Base-by-base conservation (phyloP, 192 early-diverging fungal species). In the Pecoramyces ruminantium region DNA sequence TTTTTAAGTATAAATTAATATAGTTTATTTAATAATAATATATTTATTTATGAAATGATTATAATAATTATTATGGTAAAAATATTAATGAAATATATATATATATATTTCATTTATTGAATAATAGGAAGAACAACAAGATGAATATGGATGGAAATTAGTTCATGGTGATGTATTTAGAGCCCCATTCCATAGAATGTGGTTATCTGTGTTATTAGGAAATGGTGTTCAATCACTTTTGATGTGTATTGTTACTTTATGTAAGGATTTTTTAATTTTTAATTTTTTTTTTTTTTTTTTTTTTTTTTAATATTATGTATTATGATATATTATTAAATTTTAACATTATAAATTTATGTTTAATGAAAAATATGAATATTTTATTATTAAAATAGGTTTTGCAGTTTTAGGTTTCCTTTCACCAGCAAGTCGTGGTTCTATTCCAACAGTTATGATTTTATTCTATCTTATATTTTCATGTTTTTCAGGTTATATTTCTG, bases 151-250 rank as follows among this genome's bases (percentile, higher is more conserved):
- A 5, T 98, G 97, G 97, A 98, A 97, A 86, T 91, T 95, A 34
- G 94, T 98, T 12, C 97, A 98, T 79, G 95, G 95, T 34, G 97
- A 98, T 85, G 94, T 98, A n/a, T 98, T 98, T 87, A 92, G 97
- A n/a, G 84, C 95, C 29, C 95, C 97, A 5, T 82, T 88, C 29
- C 90, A 92, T 34, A 86, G 92, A 78, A 91, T 92, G 81, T 86
- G 93, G 78, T 86, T 98, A 29, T 86, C 94, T 0, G 93, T 95
- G 16, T 87, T 95, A 38, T 83, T 95, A 28, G 97, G 96, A 30
- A 96, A 92, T 81, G 97, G 97, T 80, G 84, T 92, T 18, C 93
- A 94, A 78, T 83, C 93, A 13, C 82, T 92, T 81, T 87, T 90
- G 77, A 92, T 90, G 83, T 79, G 85, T 1, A 78, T 88, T 29